Base-by-base conservation (phyloP, 768 basidiomycete species). In the Mycena rebaudengoi region DNA sequence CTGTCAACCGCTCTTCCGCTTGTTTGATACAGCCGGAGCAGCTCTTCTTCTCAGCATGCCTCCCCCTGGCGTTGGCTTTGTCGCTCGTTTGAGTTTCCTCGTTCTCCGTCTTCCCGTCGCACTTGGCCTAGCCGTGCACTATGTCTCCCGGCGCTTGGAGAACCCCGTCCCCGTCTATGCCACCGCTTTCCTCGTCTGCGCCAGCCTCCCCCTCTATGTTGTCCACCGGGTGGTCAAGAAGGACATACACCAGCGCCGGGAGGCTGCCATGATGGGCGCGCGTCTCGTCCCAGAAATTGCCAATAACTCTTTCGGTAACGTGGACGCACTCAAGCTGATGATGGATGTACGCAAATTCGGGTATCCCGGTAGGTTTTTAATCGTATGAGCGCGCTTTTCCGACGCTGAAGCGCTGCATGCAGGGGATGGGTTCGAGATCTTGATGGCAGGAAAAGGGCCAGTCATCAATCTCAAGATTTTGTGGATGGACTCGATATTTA, bases 341-440 rank as follows among this genome's bases (percentile, higher is more conserved):
- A 35, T 67, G 25, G 51, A 60, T 61, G 69, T 71, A 30, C 75
- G 73, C 25, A 64, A 48, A 8, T 35, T 66, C 12, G 76, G 78
- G 4, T 78, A 78, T 63, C 78, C 75, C 39, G 76, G 77, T 78
- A 54, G 2, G 52, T 51, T 7, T 13, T 4, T 20, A 12, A 5
- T 1, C 11, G 28, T 55, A 16, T 4, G n/a, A 25, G 20, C 35
- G 23, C 13, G 1, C 1, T 7, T 7, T 29, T 16, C 10, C 16
- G 18, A 8, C 37, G 4, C 50, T 53, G 26, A 54, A 13, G 43
- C 5, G 5, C 7, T 7, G 35, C n/a, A 5, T 12, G 23, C 29
- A 67, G 65, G 29, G 35, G 65, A 67, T 44, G 60, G 65, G 1
- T 28, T 67, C n/a, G 25, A 14, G 0, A 57, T 54, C 29, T 21